phyloP scores from a whole-genome alignment of 75 land plant species.

The Sequoiadendron giganteum region DNA sequence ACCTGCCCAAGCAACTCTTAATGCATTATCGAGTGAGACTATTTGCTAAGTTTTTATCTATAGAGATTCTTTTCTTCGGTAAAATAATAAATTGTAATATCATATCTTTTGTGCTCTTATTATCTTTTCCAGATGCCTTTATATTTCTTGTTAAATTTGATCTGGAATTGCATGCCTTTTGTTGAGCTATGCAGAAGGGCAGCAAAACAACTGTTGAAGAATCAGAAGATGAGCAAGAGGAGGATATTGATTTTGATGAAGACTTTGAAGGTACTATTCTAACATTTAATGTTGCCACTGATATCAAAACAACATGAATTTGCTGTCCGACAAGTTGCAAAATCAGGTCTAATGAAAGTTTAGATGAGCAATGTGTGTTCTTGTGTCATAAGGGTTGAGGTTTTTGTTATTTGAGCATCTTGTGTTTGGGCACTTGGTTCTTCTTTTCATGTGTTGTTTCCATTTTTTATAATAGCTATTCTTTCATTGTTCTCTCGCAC shows the following conservation, averaged over 20 bases:
- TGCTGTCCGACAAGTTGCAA: background rate
- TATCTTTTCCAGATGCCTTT: background rate
- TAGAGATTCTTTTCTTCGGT: background rate
- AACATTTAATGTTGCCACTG: background rate
- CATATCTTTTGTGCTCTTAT: background rate
- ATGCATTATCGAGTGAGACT: background rate
- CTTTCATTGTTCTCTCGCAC: background rate
- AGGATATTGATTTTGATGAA: constrained; percentile 77
- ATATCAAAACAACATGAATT: background rate
- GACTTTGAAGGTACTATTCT: constrained; percentile 63
- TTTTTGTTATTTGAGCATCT: background rate
- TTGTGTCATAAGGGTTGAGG: background rate
- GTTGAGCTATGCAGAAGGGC: constrained; percentile 47
- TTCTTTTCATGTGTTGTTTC: background rate
- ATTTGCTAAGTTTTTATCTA: background rate
- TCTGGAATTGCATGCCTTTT: background rate
- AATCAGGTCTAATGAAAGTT: background rate
- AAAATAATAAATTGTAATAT: background rate
- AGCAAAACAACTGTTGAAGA: constrained; percentile 39
- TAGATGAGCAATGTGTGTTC: background rate
- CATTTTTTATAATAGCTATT: background rate
- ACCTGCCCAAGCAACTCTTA: no score
- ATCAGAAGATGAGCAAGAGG: constrained; percentile 67
- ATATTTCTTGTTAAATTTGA: background rate
- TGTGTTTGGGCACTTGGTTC: background rate